Conservation (phyloP, 164 flowering plant species). For the Paratinospora sagittata region DNA sequence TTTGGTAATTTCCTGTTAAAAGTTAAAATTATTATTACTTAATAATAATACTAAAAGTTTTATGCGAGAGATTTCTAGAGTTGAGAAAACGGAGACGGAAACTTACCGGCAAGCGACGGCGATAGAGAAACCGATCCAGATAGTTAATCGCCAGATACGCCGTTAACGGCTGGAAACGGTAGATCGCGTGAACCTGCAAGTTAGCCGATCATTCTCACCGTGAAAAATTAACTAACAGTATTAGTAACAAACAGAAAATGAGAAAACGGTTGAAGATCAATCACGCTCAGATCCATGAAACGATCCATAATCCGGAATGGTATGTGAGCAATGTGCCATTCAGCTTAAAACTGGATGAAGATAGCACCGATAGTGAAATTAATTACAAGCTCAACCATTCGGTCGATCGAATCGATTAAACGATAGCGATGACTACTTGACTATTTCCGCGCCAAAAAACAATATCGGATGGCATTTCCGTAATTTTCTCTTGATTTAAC, state of each 20-base stretch:
- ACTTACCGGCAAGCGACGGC: conserved; percentile 67
- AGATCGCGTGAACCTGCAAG: conserved; percentile 61
- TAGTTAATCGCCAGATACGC: conserved; percentile 90
- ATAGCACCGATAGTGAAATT: too few species aligned
- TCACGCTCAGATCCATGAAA: neutral
- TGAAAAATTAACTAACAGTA: neutral
- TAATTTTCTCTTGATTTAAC: neutral
- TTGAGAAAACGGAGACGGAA: neutral
- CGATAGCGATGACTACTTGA: neutral
- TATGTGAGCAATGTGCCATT: neutral
- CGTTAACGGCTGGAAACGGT: conserved; percentile 71
- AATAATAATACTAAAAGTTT: neutral
- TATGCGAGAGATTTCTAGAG: neutral
- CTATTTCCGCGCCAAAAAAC: neutral
- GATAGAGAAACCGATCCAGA: conserved; percentile 71
- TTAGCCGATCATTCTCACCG: neutral
- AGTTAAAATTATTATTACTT: neutral
- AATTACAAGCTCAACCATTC: neutral
- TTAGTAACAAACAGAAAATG: neutral
- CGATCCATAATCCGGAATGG: neutral
- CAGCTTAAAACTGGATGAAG: neutral
- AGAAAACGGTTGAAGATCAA: neutral
- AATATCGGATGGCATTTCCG: neutral
- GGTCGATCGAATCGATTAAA: neutral
- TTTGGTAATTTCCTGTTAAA: conserved; percentile 4